phyloP scores from a whole-genome alignment of 257 asterid genomes.

The Jasminum sambac region DNA sequence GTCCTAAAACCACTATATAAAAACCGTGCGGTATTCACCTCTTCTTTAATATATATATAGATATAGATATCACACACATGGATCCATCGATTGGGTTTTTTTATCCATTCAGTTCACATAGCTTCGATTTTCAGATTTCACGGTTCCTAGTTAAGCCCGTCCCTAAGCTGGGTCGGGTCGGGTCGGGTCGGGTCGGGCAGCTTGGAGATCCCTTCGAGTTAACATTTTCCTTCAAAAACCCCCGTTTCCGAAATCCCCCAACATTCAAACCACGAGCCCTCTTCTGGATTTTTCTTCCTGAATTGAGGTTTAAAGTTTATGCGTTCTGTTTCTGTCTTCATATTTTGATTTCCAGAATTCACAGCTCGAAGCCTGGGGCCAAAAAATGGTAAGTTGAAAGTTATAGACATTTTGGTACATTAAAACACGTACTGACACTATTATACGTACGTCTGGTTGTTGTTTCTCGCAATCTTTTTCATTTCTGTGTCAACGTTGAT shows the following conservation, averaged over 20 bases:
- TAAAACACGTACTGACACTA: not conserved
- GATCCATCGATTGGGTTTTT: too few relatives aligned
- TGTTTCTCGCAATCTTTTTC: not conserved
- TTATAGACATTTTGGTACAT: conserved; percentile 4
- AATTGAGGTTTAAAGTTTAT: not conserved
- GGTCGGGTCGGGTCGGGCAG: too few relatives aligned
- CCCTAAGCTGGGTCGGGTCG: too few relatives aligned
- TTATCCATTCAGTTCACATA: too few relatives aligned
- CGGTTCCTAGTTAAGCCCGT: too few relatives aligned
- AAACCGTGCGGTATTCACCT: too few relatives aligned
- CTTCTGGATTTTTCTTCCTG: not conserved
- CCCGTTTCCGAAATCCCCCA: not conserved
- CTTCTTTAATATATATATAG: too few relatives aligned
- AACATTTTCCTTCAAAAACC: not conserved
- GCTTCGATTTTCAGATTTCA: too few relatives aligned
- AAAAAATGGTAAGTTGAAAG: conserved; percentile 36
- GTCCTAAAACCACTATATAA: too few relatives aligned
- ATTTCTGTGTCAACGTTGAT: not conserved
- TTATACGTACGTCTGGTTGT: not conserved
- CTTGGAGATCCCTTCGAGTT: too few relatives aligned
- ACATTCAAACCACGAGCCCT: conserved; percentile 13
- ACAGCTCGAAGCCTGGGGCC: conserved; percentile 21
- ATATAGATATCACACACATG: too few relatives aligned
- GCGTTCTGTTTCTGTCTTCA: not conserved
- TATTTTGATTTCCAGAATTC: conserved; percentile 16